Percentiles rank a stretch among this genome's conserved stretches.
Conservation (phyloP, 257 asterid genomes). For the Phtheirospermum japonicum region DNA sequence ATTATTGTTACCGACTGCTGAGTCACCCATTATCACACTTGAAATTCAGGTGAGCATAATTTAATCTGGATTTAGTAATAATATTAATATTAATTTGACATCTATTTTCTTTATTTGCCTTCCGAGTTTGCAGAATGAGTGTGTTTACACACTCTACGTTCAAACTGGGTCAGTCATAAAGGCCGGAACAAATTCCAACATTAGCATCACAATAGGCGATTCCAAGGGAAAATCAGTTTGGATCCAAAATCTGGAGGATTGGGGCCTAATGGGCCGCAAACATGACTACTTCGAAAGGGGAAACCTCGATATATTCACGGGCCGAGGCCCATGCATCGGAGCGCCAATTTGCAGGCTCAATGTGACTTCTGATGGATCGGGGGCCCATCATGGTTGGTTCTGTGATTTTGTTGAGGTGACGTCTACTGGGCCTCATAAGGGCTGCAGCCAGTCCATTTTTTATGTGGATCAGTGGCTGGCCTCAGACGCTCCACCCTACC, state of each 20-base stretch:
- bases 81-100: neutral
- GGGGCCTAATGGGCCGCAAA: constrained; percentile 60
- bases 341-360: constrained; percentile 54
- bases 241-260: constrained; percentile 44
- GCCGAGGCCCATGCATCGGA: constrained; percentile 44
- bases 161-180: constrained; percentile 45
- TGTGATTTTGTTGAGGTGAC: constrained; percentile 52
- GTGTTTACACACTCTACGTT: constrained; percentile 52
- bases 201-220: constrained; percentile 47
- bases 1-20: no score
- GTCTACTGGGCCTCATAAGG: constrained; percentile 43
- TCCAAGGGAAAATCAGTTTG: constrained; percentile 32
- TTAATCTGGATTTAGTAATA: no score
- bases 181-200: constrained; percentile 54
- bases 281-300: constrained; percentile 58
- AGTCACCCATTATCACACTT: no score
- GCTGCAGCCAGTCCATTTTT: constrained; percentile 49
- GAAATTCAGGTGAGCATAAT: no score
- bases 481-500: constrained; percentile 40
- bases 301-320: constrained; percentile 50
- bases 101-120: neutral
- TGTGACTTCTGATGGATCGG: constrained; percentile 60
- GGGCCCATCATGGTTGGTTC: constrained; percentile 60
- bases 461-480: constrained; percentile 57
- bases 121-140: constrained; percentile 32